phyloP scores from a whole-genome alignment of 139 green algal species.

The Astrephomene gubernaculifera region DNA sequence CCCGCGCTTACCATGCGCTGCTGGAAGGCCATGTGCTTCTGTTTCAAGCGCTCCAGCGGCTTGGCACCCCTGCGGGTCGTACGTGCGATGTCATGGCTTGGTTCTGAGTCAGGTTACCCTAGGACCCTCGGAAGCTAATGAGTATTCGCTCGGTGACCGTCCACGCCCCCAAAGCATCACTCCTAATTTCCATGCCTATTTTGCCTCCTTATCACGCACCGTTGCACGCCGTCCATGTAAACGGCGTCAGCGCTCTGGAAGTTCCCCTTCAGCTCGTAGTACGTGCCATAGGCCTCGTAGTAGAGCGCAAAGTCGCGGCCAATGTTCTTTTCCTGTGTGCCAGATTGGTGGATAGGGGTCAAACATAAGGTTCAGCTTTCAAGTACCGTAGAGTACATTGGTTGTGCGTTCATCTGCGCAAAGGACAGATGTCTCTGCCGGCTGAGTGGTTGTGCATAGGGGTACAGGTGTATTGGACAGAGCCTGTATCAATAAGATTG shows the following conservation, averaged over 20 bases:
- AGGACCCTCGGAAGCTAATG: background rate
- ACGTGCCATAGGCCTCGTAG: conserved; percentile 90
- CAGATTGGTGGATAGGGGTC: too few relatives aligned
- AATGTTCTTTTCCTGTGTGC: conserved; percentile 76
- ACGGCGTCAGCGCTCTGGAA: conserved; percentile 77
- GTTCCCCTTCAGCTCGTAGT: conserved; percentile 82
- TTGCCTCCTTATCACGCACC: too few relatives aligned
- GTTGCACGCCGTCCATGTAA: conserved; percentile 79
- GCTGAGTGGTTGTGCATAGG: too few relatives aligned
- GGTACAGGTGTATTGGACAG: too few relatives aligned
- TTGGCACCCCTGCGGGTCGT: conserved; percentile 70
- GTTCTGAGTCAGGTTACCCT: background rate
- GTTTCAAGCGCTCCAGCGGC: conserved; percentile 79
- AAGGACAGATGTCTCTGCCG: too few relatives aligned
- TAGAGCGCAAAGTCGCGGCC: conserved; percentile 85
- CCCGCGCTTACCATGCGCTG: conserved; percentile 80
- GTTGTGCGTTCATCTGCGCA: too few relatives aligned
- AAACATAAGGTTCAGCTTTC: too few relatives aligned
- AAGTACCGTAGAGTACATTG: too few relatives aligned
- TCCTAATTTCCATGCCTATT: too few relatives aligned
- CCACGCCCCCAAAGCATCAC: too few relatives aligned
- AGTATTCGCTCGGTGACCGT: too few relatives aligned
- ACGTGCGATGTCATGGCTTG: background rate
- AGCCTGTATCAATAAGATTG: too few relatives aligned
- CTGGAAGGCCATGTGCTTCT: conserved; percentile 85